Evolutionary conservation across 2,329 filamentous ascomycete genomes (phyloP).

Genomic region (Aspergillus proliferans): DNA sequence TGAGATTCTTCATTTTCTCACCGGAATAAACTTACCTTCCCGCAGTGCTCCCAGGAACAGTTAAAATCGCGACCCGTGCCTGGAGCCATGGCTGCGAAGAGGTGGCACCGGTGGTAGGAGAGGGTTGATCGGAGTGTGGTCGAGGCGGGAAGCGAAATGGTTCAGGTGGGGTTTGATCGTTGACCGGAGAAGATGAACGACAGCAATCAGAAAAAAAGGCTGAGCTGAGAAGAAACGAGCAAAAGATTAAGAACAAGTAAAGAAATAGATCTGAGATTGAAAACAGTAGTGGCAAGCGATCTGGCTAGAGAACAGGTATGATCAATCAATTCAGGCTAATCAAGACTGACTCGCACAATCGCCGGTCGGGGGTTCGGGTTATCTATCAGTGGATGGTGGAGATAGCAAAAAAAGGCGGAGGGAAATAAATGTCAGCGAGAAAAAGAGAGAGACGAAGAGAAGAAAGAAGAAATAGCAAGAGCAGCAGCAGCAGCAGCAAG

Average conservation of each 20-base stretch:
- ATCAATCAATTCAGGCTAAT: too few relatives aligned
- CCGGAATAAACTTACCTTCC: conserved; percentile 31
- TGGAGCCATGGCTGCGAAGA: conserved; percentile 29
- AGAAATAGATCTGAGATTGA: background rate
- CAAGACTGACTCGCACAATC: too few relatives aligned
- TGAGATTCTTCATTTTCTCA: background rate
- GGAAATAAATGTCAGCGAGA: background rate
- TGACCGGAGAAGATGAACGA: background rate
- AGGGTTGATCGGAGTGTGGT: background rate
- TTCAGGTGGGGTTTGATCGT: too few relatives aligned
- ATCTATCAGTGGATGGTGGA: too few relatives aligned
- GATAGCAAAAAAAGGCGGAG: background rate
- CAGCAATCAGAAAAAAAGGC: background rate
- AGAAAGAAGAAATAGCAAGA: background rate
- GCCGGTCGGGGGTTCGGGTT: too few relatives aligned
- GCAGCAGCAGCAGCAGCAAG: background rate
- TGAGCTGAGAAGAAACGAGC: background rate
- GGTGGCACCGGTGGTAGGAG: background rate
- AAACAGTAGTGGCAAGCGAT: background rate
- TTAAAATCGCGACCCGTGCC: conserved; percentile 38
- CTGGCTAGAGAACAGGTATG: background rate
- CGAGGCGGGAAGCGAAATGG: background rate
- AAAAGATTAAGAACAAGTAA: background rate
- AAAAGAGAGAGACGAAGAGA: background rate
- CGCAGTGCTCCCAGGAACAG: conserved; percentile 39